Evolutionary conservation across 495 filamentous ascomycete species (phyloP), one percentile per base, ranked within the genome.

Genomic region (Usnea hakonensis): DNA sequence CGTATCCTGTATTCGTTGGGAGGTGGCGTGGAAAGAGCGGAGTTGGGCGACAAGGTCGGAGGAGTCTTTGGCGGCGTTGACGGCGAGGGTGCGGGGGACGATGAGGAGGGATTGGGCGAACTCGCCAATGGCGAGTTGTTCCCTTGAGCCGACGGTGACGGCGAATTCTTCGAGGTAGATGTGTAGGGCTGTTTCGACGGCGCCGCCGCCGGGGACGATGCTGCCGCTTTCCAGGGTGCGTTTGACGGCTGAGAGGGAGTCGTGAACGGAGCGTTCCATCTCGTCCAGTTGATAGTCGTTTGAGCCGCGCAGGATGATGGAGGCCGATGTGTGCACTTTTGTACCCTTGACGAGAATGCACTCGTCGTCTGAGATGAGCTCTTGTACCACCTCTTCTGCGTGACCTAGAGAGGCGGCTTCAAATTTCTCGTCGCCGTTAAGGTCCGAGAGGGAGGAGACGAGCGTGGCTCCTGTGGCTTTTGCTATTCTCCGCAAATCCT

Each of bases 131-230:
- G 94, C 93, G 60, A 97, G 86, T 80, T 99, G 94, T 78, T 99
- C 94, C 63, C 94, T 85, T 37, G 92, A 97, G 66, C 94, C 92
- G 59, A 99, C 91, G 60, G 94, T 96, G 68, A 93, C 92, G n/a
- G 94, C 94, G 76, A 95, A 97, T 75, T 99, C 95, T 79, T 99
- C 94, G 37, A 99, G 83, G 77, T 97, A 97, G 72, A 99, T 99
- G 77, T 96, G 94, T 59, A 99, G 81, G 32, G 94, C 94, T n/a
- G 94, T 97, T 79, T 99, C 94, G 23, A 96, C 95, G 16, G 94
- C 95, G 67, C 92, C 94, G 67, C 92, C 94, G 56, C 94, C 94
- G 38, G 94, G 94, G 38, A 99, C 94, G 62, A 99, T 92, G 75
- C 89, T 91, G 58, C 94, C 94, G 73, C 90, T 95, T 79, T 99